Evolutionary conservation across 139 green algal species (phyloP).

Genomic region (Chlorella sp.): DNA sequence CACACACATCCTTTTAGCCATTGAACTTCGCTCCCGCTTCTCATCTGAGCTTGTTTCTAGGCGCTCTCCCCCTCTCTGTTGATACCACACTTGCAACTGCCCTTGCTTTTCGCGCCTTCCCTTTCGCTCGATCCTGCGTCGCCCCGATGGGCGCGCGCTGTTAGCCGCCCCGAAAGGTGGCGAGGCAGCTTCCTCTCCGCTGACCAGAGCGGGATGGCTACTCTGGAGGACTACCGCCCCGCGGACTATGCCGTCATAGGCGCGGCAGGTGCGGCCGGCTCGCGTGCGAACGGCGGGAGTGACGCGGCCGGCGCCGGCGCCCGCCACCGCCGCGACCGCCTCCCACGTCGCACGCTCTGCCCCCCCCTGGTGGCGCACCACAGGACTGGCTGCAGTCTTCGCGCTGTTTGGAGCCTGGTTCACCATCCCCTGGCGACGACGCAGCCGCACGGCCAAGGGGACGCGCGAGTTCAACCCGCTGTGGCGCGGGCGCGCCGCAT

Average conservation of each 20-base stretch:
- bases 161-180: too few relatives aligned
- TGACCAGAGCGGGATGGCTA: too few relatives aligned
- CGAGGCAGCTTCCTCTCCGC: too few relatives aligned
- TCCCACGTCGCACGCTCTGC: neutral
- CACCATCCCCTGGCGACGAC: constrained; percentile 16
- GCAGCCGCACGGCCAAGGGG: neutral
- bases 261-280: neutral
- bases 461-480: constrained; percentile 15
- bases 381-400: neutral
- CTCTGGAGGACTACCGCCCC: neutral
- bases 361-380: neutral
- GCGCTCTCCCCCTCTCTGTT: too few relatives aligned
- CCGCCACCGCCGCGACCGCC: neutral
- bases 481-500: constrained; percentile 1
- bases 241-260: constrained; percentile 20
- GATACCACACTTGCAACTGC: too few relatives aligned
- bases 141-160: too few relatives aligned
- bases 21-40: too few relatives aligned
- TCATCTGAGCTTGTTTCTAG: too few relatives aligned
- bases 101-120: too few relatives aligned
- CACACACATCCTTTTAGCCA: too few relatives aligned
- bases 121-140: too few relatives aligned
- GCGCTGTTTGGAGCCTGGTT: neutral
- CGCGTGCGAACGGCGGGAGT: neutral
- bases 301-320: neutral